Evolutionary conservation across 306 rosid genomes (phyloP), one percentile per base, ranked within the genome.

Genomic region (Gastrolobium villosum): DNA sequence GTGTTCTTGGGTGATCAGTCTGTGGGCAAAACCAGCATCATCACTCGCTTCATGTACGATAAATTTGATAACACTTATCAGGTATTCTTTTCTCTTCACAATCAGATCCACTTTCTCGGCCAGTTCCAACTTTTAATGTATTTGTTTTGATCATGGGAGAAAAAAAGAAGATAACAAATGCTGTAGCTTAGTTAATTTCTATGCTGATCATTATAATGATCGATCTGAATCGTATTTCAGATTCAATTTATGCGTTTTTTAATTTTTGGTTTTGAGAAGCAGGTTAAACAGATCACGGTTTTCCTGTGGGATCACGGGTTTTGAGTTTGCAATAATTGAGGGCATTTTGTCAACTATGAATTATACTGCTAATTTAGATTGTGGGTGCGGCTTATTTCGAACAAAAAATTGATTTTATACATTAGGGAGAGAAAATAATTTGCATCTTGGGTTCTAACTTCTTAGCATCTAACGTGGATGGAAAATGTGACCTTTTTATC

Each of bases 31-130:
- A 84, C 88, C 71, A 84, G 88, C 65, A 81, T 84, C 83, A 84
- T 84, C 80, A 84, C 88, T 46, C 88, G 85, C 80, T 84, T 84
- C 70, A 84, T 84, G 88, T 84, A 85, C 44, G 85, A 85, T 46
- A 85, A 85, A 77, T 85, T 85, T 45, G 88, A 85, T 32, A 85
- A 77, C 71, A 85, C 88, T 43, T 85, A 85, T 72, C 88, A 85
- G 88, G 83, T 85, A 69, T 10, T 15, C 31, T 48, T 45, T 40
- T 37, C 9, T 56, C 32, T 40, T 41, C 28, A 13, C 7, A 2
- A 46, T 66, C 70, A 66, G 83, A 77, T 85, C 81, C 79, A 49
- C 7, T 39, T 76, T 31, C 65, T 5, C 53, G 34, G 13, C 5
- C 63, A 9, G 5, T 26, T 2, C 3, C 5, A 15, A 0, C 10